phyloP scores from a whole-genome alignment of 1,139 yeast genomes.

The Suhomyces guaymorum region DNA sequence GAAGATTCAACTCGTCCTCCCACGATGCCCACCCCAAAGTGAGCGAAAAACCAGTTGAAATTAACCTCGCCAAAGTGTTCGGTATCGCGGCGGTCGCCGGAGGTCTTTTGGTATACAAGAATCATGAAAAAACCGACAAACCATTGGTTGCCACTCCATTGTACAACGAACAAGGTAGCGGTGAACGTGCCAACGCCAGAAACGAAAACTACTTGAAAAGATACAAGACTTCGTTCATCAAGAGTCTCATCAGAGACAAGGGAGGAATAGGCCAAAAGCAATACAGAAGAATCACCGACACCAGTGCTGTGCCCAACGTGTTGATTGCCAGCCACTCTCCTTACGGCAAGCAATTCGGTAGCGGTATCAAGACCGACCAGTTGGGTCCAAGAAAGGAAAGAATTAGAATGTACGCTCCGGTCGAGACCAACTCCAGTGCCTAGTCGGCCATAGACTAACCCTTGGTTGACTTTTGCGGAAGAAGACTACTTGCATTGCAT shows the following conservation, averaged over 20 bases:
- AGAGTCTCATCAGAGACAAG: slow-evolving; percentile 46
- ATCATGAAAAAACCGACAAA: slow-evolving; percentile 36
- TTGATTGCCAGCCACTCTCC: slow-evolving; percentile 50
- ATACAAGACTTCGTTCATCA: slow-evolving; percentile 45
- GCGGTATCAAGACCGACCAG: slow-evolving; percentile 45
- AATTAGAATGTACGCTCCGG: slow-evolving; percentile 43
- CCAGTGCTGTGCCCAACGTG: slow-evolving; percentile 32
- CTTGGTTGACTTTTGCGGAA: not conserved
- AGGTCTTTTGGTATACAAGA: slow-evolving; percentile 40
- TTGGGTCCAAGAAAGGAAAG: slow-evolving; percentile 52
- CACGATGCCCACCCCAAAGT: slow-evolving; percentile 29
- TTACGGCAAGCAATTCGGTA: slow-evolving; percentile 44
- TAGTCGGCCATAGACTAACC: no score
- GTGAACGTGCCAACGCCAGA: slow-evolving; percentile 40
- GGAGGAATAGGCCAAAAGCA: slow-evolving; percentile 51
- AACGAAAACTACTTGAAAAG: slow-evolving; percentile 40
- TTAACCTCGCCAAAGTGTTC: slow-evolving; percentile 43
- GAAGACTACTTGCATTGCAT: slow-evolving; percentile 4
- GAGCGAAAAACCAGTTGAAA: slow-evolving; percentile 35
- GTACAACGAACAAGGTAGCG: slow-evolving; percentile 35
- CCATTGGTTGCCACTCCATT: slow-evolving; percentile 44
- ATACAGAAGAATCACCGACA: slow-evolving; percentile 36
- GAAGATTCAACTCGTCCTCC: slow-evolving; percentile 35
- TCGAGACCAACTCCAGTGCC: slow-evolving; percentile 12
- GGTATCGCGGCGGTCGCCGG: slow-evolving; percentile 47